phyloP scores from a whole-genome alignment of 202 grass and related monocot genomes.

The Setaria viridis region DNA sequence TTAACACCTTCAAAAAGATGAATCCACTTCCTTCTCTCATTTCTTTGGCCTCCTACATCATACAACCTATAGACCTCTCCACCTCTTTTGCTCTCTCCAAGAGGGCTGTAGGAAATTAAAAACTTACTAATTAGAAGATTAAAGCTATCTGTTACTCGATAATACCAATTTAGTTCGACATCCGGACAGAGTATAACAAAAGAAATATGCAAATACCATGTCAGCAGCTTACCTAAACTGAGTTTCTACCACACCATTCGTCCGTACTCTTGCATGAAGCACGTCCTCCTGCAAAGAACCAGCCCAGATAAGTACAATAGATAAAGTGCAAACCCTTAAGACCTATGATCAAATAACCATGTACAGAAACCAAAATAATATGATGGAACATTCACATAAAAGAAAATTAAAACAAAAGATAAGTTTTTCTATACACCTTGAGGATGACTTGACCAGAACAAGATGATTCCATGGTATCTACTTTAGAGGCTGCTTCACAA shows the following conservation, averaged over 20 bases:
- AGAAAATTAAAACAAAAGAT: neutral
- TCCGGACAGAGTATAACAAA: neutral
- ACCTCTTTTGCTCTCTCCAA: slow-evolving; percentile 95
- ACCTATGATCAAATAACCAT: slow-evolving; percentile 10
- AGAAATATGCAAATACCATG: slow-evolving; percentile 11
- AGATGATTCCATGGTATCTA: slow-evolving; percentile 19
- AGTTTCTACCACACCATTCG: slow-evolving; percentile 91
- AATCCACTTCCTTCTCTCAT: slow-evolving; percentile 99
- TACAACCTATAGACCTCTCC: slow-evolving; percentile 95
- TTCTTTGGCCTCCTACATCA: slow-evolving; percentile 97
- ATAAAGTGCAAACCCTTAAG: neutral
- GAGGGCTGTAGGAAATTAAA: slow-evolving; percentile 62
- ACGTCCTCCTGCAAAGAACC: slow-evolving; percentile 80
- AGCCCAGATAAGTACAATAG: neutral
- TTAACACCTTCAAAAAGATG: slow-evolving; percentile 97
- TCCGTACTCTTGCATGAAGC: slow-evolving; percentile 93
- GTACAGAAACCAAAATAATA: slow-evolving; percentile 27
- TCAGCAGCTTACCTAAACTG: slow-evolving; percentile 80
- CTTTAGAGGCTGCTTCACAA: slow-evolving; percentile 3
- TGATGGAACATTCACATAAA: neutral
- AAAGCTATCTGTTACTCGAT: neutral
- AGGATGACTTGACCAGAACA: neutral
- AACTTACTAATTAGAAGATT: slow-evolving; percentile 4
- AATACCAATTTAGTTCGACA: neutral
- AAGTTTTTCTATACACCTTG: neutral